Evolutionary conservation across 306 rosid species (phyloP), one percentile per base, ranked within the genome.

Genomic region (Canavalia gladiata): DNA sequence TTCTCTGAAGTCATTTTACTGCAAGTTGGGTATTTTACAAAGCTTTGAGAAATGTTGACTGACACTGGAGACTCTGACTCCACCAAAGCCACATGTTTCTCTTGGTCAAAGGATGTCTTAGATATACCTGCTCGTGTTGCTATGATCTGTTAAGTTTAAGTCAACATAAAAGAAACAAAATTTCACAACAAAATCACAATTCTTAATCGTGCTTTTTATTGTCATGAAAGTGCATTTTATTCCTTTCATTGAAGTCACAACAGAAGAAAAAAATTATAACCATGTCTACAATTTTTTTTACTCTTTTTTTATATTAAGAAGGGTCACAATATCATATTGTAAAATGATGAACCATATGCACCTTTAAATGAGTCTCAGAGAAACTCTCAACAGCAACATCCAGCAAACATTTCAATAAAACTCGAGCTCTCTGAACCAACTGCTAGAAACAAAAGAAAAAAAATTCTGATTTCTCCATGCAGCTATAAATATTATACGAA

Each of bases 331-430:
- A 28, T 6, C 18, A 28, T 62, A 41, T 47, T 56, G 51, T 62
- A 70, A 64, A 54, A 35, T 41, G 45, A 62, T 55, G 68, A 66
- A 46, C 37, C 6, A 18, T 68, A 64, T 74, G 84, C 78, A 90
- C 93, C 88, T 90, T 84, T 65, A 81, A 87, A 39, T 54, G 86
- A 56, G 87, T 70, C 82, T 79, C 87, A 8, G 79, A 72, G 77
- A 90, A 77, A 87, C 76, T 58, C 8, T 87, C 86, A 68, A 87
- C 77, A 31, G 93, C 88, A 55, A 78, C 86, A 82, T 91, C 98
- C 11, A 91, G 85, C 77, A 94, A 81, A 81, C 65, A 70, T 83
- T 86, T 94, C 68, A 94, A 81, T 4, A 94, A 79, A 29, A 68
- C 66, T 69, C 64, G 83, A 56, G 92, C 94, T 57, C 83, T 83